Evolutionary conservation across 148 eudicot genomes (phyloP).

Genomic region (Fallopia convolvulus): DNA sequence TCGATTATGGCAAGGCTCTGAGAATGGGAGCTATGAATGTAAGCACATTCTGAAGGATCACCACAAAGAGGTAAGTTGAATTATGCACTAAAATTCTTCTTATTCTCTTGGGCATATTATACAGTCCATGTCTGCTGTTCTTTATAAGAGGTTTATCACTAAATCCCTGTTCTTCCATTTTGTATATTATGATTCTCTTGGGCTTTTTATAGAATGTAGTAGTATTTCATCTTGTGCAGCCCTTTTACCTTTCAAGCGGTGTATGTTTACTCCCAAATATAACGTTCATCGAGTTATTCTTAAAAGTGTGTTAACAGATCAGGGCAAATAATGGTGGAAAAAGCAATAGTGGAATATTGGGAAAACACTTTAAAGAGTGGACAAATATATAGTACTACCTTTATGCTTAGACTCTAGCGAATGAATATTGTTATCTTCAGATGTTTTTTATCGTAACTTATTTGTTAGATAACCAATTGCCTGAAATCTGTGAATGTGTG

Average conservation of each 20-base stretch:
- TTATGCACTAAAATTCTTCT: background rate
- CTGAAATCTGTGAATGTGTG: background rate
- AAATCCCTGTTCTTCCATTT: background rate
- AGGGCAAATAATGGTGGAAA: background rate
- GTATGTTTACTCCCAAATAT: background rate
- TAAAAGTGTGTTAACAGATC: background rate
- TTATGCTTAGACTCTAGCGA: background rate
- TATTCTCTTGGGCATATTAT: too few relatives aligned
- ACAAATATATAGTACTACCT: background rate
- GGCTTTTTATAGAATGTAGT: background rate
- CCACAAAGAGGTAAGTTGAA: conserved; percentile 63
- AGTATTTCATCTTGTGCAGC: background rate
- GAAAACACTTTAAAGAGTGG: background rate
- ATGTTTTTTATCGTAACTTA: background rate
- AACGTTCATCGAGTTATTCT: background rate
- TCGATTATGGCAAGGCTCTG: conserved; percentile 77
- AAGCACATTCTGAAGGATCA: conserved; percentile 77
- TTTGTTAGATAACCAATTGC: background rate
- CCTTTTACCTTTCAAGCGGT: background rate
- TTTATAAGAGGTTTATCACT: background rate
- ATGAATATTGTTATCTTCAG: background rate
- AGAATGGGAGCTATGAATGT: conserved; percentile 61
- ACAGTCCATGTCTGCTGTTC: conserved; percentile 7
- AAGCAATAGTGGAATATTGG: background rate
- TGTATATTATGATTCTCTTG: background rate